Conservation (phyloP, 2,329 filamentous ascomycete species). For the Fusarium pseudograminearum region DNA sequence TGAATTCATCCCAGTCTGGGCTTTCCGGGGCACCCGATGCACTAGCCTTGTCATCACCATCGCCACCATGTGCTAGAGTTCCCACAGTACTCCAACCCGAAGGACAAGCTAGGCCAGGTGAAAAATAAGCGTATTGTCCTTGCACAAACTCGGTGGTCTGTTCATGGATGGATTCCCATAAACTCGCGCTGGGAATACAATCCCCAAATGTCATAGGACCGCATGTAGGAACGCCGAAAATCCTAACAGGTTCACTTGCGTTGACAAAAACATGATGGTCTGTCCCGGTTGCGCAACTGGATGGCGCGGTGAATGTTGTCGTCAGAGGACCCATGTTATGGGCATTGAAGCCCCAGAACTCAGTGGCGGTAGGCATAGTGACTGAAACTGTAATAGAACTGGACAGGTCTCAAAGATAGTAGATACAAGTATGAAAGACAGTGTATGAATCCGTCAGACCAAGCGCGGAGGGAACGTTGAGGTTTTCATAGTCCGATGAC, state of each 20-base stretch:
- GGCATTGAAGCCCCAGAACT: not conserved
- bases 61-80: conserved; percentile 10
- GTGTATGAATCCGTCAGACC: not conserved
- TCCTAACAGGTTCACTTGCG: not conserved
- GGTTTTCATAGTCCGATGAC: not conserved
- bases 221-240: not conserved
- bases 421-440: not conserved
- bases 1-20: not conserved
- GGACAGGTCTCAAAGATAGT: not conserved
- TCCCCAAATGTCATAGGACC: not conserved
- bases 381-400: not conserved
- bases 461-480: not conserved
- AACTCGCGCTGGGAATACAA: conserved; percentile 41
- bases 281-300: not conserved
- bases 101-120: conserved; percentile 35
- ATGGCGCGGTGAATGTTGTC: not conserved
- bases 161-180: not conserved
- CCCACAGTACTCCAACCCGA: conserved; percentile 45
- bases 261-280: not conserved
- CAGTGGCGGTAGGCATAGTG: not conserved
- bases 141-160: not conserved
- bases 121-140: not conserved
- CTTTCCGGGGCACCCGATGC: not conserved
- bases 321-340: not conserved
- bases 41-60: not conserved